Conservation (phyloP, 169 alveolate species). For the Eimeria praecox region DNA sequence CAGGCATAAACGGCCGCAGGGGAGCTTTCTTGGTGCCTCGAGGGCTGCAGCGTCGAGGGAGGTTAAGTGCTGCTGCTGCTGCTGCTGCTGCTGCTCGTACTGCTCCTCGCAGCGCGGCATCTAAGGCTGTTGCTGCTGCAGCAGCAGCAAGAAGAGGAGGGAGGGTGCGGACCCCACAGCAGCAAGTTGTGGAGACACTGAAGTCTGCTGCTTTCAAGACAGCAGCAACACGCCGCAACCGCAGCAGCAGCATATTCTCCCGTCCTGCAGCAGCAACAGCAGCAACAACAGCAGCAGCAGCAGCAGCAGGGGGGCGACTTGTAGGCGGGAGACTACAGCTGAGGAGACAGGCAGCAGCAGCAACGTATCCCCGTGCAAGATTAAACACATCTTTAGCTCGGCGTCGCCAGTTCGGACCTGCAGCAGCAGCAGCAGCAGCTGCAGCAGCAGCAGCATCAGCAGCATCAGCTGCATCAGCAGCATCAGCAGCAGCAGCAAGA, state of each 20-base stretch:
- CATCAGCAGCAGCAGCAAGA: slow-evolving; percentile 1
- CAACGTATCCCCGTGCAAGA: neutral
- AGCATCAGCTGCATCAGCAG: neutral
- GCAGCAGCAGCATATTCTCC: neutral
- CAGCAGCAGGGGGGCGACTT: slow-evolving; percentile 15
- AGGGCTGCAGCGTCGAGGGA: slow-evolving; percentile 1
- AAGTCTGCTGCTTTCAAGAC: slow-evolving; percentile 51
- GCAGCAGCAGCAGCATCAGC: slow-evolving; percentile 26
- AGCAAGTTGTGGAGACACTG: slow-evolving; percentile 51
- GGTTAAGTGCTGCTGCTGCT: slow-evolving; percentile 62
- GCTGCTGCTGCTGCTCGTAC: slow-evolving; percentile 61
- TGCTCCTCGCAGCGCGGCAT: slow-evolving; percentile 43
- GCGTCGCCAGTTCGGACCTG: slow-evolving; percentile 14
- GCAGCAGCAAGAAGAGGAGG: slow-evolving; percentile 14
- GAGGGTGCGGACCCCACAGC: slow-evolving; percentile 47
- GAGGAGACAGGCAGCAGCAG: slow-evolving; percentile 45
- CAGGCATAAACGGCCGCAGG: slow-evolving; percentile 45
- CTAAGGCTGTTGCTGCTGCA: slow-evolving; percentile 32
- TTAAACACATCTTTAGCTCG: slow-evolving; percentile 63
- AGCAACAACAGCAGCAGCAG: neutral
- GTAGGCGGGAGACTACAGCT: slow-evolving; percentile 27
- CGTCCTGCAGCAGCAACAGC: neutral
- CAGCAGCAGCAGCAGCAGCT: slow-evolving; percentile 24
- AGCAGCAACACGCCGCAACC: slow-evolving; percentile 60
- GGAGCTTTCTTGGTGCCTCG: slow-evolving; percentile 26